Evolutionary conservation across 768 basidiomycete species (phyloP).

Genomic region (Brasilioporus rufonigricans): DNA sequence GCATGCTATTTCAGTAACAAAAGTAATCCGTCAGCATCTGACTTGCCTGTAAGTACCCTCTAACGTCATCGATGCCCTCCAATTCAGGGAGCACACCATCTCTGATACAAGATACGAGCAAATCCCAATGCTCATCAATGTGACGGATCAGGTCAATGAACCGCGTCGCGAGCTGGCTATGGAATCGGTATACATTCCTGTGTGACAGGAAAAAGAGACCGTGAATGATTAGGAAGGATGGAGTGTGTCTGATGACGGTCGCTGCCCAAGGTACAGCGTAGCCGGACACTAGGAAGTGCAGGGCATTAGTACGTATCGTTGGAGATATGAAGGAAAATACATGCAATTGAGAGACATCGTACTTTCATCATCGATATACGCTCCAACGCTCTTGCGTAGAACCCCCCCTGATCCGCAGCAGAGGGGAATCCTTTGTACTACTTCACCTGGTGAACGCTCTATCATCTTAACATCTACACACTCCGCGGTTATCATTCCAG

Average conservation of each 20-base stretch:
- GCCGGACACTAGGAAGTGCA: neutral
- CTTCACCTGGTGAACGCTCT: constrained; percentile 5
- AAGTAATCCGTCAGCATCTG: neutral
- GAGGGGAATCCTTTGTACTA: constrained; percentile 7
- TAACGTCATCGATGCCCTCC: constrained; percentile 7
- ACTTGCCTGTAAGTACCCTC: neutral
- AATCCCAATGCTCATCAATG: constrained; percentile 19
- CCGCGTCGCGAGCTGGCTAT: neutral
- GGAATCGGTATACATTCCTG: constrained; percentile 1
- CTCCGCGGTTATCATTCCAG: neutral
- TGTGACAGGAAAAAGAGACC: constrained; percentile 18
- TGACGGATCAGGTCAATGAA: constrained; percentile 13
- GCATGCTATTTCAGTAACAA: neutral
- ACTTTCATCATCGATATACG: constrained; percentile 8
- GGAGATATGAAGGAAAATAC: neutral
- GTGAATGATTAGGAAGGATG: constrained; percentile 19
- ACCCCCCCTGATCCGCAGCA: neutral
- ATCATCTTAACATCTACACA: constrained; percentile 2
- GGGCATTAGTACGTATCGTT: neutral
- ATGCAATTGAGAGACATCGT: neutral
- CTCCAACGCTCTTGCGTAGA: constrained; percentile 8
- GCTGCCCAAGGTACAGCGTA: constrained; percentile 8
- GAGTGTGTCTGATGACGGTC: constrained; percentile 8
- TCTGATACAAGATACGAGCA: constrained; percentile 14
- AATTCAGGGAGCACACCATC: constrained; percentile 16